A percentile compares a stretch with the other conserved stretches of the same genome.
Conservation (phyloP, 371 early-diverging fungal genomes). For the Catenaria anguillulae region DNA sequence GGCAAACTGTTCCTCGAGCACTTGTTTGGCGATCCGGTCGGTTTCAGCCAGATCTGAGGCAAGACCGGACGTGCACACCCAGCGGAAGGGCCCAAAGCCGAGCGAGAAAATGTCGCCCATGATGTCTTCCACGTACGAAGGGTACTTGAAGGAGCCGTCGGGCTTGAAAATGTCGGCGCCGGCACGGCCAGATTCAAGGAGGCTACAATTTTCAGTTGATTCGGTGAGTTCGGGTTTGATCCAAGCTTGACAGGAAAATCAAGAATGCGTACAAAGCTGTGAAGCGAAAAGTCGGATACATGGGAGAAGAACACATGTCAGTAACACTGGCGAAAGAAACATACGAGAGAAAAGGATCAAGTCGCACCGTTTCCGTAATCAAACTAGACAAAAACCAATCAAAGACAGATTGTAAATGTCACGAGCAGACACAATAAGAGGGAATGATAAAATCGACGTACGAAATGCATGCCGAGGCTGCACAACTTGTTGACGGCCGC, state of each 20-base stretch:
- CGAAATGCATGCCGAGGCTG: slow-evolving; percentile 7
- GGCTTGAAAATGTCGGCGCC: slow-evolving; percentile 7
- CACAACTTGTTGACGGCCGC: slow-evolving; percentile 7
- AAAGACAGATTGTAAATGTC: too few relatives aligned
- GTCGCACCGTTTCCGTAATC: slow-evolving; percentile 13
- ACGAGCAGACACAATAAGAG: too few relatives aligned
- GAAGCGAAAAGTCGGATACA: too few relatives aligned
- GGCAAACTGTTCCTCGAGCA: background rate
- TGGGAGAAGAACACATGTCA: too few relatives aligned
- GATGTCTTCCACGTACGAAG: slow-evolving; percentile 9
- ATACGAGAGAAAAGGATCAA: too few relatives aligned
- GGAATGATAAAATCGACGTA: too few relatives aligned
- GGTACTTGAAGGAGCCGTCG: slow-evolving; percentile 10
- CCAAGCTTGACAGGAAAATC: too few relatives aligned
- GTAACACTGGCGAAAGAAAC: too few relatives aligned
- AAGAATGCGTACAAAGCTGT: too few relatives aligned
- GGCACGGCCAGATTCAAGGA: slow-evolving; percentile 8
- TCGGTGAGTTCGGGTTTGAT: too few relatives aligned
- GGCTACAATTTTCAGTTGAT: too few relatives aligned
- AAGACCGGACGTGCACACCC: slow-evolving; percentile 7
- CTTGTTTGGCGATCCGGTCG: slow-evolving; percentile 7
- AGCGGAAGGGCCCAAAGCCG: slow-evolving; percentile 11
- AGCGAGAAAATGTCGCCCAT: slow-evolving; percentile 13
- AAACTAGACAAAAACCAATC: background rate
- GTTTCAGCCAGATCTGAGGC: slow-evolving; percentile 3